Base-by-base conservation (phyloP, 2,329 filamentous ascomycete species). In the Emergomyces africanus region DNA sequence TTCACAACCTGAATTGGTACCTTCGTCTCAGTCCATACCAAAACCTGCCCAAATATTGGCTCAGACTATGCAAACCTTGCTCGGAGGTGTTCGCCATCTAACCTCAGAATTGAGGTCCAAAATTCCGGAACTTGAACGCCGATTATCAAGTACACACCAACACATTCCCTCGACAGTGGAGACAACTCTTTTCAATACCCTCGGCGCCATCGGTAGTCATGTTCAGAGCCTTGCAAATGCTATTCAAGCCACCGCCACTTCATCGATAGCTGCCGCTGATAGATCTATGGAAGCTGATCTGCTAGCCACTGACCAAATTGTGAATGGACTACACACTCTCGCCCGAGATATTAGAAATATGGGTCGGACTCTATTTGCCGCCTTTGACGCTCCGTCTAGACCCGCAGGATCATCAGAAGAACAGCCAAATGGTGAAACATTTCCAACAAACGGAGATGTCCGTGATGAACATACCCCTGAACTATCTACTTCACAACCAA, bases 321-420 rank as follows among this genome's bases (percentile, higher is more conserved):
- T 74, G 8, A 67, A 70, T 39, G 68, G 70, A 30, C 66, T 79
- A 41, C 73, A 70, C 55, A 68, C 63, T 57, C 70, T 78, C 63
- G 70, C 74, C 3, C 64, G 66, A n/a, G 74, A 76, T 53, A 63
- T 77, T 50, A 72, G 73, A 51, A 66, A 75, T 50, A 68, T 74
- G 55, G 69, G 72, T 4, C 67, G 68, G 54, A 71, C 71, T 9
- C 61, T 76, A 20, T 72, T 73, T 57, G 62, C 71, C 6, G 66
- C 70, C 0, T 73, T 75, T 53, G 71, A 74, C 59, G 61, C 65
- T 15, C 30, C n/a, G 30, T 15, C 42, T n/a, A 39, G 30, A 25
- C 15, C 20, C 50, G 9, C 20, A n/a, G n/a, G 30, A 48, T 15
- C 44, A 33, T 12, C 18, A 15, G 28, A 57, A 54, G 42, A 23